phyloP scores from a whole-genome alignment of 2,329 filamentous ascomycete species.

The Acrocalymma vagum region DNA sequence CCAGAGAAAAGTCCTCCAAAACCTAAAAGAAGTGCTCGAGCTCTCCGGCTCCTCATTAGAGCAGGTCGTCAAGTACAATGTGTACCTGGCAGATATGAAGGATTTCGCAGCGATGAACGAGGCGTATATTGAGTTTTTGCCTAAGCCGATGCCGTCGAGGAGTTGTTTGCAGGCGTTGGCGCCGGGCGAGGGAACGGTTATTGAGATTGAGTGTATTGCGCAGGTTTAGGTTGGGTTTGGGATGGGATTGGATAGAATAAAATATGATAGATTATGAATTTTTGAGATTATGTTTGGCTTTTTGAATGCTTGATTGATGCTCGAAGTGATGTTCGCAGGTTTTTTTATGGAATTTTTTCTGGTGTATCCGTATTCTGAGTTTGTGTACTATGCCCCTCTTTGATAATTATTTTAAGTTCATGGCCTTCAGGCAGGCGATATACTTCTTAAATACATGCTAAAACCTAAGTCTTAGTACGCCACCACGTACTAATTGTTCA shows the following conservation, averaged over 20 bases:
- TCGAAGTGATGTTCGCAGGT: no score
- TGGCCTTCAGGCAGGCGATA: no score
- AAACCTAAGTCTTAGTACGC: no score
- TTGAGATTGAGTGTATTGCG: constrained; percentile 37
- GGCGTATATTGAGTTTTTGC: constrained; percentile 36
- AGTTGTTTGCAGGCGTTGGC: constrained; percentile 27
- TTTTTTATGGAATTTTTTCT: no score
- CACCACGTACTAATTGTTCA: no score
- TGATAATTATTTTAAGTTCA: no score
- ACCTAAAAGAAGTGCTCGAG: constrained; percentile 31
- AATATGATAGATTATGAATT: background rate
- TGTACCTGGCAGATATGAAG: constrained; percentile 38
- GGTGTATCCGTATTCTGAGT: no score
- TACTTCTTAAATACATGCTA: no score
- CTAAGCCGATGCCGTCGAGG: constrained; percentile 29
- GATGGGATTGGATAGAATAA: background rate
- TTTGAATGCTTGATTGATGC: no score
- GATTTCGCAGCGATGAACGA: constrained; percentile 41
- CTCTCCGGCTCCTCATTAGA: constrained; percentile 34
- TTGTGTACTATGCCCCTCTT: no score
- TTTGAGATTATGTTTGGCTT: no score
- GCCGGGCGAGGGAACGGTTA: constrained; percentile 30
- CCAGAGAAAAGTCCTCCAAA: constrained; percentile 28
- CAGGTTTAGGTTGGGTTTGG: constrained; percentile 17
- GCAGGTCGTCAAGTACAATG: constrained; percentile 42